Conservation (phyloP, 2,329 filamentous ascomycete genomes). For the Calycina herbarum region DNA sequence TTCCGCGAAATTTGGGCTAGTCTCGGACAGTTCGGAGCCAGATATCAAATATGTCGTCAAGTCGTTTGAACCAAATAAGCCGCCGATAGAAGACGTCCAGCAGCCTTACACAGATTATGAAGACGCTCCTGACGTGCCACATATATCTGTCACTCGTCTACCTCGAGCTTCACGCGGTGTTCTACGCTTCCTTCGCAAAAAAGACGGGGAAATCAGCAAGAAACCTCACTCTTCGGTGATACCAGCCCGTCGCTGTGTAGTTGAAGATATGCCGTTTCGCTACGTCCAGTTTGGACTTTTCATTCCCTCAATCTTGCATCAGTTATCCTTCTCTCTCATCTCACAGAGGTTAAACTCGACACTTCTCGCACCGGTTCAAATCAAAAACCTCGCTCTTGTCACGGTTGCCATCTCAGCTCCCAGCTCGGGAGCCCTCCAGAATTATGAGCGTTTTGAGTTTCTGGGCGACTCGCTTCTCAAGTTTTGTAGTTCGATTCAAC, state of each 20-base stretch:
- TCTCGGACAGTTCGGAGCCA: slow-evolving; percentile 27
- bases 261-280: slow-evolving; percentile 48
- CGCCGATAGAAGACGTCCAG: slow-evolving; percentile 43
- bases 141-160: slow-evolving; percentile 51
- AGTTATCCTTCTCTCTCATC: slow-evolving; percentile 64
- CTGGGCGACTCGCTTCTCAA: slow-evolving; percentile 85
- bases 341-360: slow-evolving; percentile 59
- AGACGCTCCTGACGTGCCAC: slow-evolving; percentile 47
- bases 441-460: slow-evolving; percentile 87
- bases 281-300: slow-evolving; percentile 54
- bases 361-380: slow-evolving; percentile 51
- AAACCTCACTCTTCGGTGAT: slow-evolving; percentile 49
- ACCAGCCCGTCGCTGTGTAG: slow-evolving; percentile 47
- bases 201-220: slow-evolving; percentile 12
- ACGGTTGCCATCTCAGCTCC: slow-evolving; percentile 70
- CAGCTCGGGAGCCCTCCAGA: slow-evolving; percentile 54
- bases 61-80: slow-evolving; percentile 46
- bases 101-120: slow-evolving; percentile 41
- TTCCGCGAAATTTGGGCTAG: slow-evolving; percentile 18
- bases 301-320: slow-evolving; percentile 71
- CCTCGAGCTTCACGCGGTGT: slow-evolving; percentile 56
- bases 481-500: slow-evolving; percentile 65
- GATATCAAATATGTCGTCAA: slow-evolving; percentile 40
- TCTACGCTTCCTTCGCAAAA: slow-evolving; percentile 44
- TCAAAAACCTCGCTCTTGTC: slow-evolving; percentile 57